Evolutionary conservation across 2,329 filamentous ascomycete genomes (phyloP).

Genomic region (Cladosporium phlei): DNA sequence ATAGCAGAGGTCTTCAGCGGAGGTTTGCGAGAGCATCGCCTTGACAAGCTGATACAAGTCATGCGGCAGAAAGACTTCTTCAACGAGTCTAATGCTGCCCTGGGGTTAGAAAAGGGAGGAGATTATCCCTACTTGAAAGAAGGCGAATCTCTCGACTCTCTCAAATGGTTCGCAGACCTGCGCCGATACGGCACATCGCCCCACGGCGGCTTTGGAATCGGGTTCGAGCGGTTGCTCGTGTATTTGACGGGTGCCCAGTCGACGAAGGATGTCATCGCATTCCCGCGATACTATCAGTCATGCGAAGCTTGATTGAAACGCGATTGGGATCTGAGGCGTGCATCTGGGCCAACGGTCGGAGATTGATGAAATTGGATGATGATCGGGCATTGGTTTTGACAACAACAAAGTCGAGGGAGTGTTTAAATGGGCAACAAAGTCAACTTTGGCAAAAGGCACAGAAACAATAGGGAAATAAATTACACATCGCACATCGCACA

Average conservation of each 20-base stretch:
- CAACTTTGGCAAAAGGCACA: too few relatives aligned
- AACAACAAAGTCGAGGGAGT: too few relatives aligned
- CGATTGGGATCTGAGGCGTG: too few relatives aligned
- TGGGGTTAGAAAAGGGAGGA: not conserved
- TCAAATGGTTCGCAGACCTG: constrained; percentile 1
- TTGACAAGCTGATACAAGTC: not conserved
- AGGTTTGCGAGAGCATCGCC: not conserved
- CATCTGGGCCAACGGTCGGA: too few relatives aligned
- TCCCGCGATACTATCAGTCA: not conserved
- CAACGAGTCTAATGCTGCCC: not conserved
- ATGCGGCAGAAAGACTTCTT: not conserved
- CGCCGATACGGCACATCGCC: not conserved
- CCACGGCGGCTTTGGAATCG: not conserved
- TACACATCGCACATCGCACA: too few relatives aligned
- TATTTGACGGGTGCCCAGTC: not conserved
- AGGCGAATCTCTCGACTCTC: not conserved
- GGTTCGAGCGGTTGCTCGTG: not conserved
- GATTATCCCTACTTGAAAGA: not conserved
- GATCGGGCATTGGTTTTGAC: too few relatives aligned
- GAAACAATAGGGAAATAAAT: too few relatives aligned
- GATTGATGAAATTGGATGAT: too few relatives aligned
- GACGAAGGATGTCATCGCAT: not conserved
- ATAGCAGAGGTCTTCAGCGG: not conserved
- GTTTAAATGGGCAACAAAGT: too few relatives aligned
- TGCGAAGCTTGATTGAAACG: constrained; percentile 1